phyloP scores from a whole-genome alignment of 768 basidiomycete species.

The Suillus fuscotomentosus region DNA sequence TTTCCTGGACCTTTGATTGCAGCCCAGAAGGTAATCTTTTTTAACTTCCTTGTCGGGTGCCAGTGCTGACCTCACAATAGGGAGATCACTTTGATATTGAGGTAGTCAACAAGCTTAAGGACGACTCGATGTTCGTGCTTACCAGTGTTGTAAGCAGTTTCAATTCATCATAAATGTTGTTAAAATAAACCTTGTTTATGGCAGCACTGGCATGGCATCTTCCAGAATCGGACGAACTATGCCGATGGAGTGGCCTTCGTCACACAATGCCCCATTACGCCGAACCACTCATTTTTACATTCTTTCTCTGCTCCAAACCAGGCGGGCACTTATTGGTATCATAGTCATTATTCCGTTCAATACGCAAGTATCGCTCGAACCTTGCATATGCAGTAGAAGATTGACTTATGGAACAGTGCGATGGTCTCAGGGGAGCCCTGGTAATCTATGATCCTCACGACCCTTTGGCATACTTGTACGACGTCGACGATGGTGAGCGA shows the following conservation, averaged over 20 bases:
- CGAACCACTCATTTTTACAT: conserved; percentile 19
- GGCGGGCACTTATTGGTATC: conserved; percentile 34
- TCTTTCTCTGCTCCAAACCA: conserved; percentile 20
- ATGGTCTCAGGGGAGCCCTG: conserved; percentile 26
- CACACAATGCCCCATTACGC: conserved; percentile 19
- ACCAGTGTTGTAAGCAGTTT: conserved; percentile 47
- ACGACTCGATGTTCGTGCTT: conserved; percentile 44
- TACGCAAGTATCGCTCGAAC: conserved; percentile 21
- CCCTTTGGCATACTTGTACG: not conserved
- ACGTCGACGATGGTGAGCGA: conserved; percentile 10
- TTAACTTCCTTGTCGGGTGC: not conserved
- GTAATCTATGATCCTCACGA: conserved; percentile 22
- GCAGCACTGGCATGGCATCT: conserved; percentile 58
- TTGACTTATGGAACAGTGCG: conserved; percentile 12
- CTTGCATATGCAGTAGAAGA: not conserved
- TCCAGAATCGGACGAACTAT: conserved; percentile 37
- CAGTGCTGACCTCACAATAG: conserved; percentile 17
- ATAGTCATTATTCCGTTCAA: conserved; percentile 36
- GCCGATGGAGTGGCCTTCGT: not conserved
- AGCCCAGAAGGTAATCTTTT: not conserved
- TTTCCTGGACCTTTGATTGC: not conserved
- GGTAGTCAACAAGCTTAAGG: conserved; percentile 43
- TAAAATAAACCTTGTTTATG: not conserved
- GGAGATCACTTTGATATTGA: conserved; percentile 41
- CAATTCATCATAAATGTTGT: not conserved